Percentiles rank a stretch among this genome's conserved stretches.
Conservation (phyloP, 2,329 filamentous ascomycete genomes). For the Thermomyces lanuginosus region DNA sequence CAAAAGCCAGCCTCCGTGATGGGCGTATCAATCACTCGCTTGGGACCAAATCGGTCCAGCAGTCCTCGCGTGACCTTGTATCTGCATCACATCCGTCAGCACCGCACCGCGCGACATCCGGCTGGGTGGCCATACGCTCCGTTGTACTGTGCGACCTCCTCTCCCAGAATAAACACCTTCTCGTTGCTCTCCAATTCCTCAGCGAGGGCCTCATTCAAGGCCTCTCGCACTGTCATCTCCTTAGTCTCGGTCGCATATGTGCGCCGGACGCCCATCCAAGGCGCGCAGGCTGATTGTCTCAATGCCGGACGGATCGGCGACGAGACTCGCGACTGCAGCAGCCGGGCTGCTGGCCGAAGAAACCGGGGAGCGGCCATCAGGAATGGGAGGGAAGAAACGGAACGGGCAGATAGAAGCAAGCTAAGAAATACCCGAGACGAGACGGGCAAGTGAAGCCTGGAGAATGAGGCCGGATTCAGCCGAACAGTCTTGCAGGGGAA, state of each 20-base stretch:
- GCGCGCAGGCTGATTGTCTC: conserved; percentile 33
- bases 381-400: conserved; percentile 33
- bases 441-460: conserved; percentile 4
- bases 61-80: conserved; percentile 99
- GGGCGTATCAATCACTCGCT: conserved; percentile 92
- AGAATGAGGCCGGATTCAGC: conserved; percentile 2
- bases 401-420: conserved; percentile 40
- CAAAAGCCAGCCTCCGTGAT: conserved; percentile 95
- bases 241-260: conserved; percentile 50
- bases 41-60: conserved; percentile 90
- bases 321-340: conserved; percentile 31
- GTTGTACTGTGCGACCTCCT: conserved; percentile 99
- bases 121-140: conserved; percentile 47
- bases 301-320: conserved; percentile 40
- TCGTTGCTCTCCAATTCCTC: conserved; percentile 90
- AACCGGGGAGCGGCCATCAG: conserved; percentile 45
- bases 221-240: conserved; percentile 93
- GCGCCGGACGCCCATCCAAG: conserved; percentile 33
- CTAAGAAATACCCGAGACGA: conserved; percentile 8
- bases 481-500: too few species aligned
- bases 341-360: conserved; percentile 47
- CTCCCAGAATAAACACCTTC: conserved; percentile 90
- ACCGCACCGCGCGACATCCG: background rate
- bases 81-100: conserved; percentile 31
- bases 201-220: conserved; percentile 90